phyloP scores from a whole-genome alignment of 805 yeast genomes.

The Pichia occidentalis region DNA sequence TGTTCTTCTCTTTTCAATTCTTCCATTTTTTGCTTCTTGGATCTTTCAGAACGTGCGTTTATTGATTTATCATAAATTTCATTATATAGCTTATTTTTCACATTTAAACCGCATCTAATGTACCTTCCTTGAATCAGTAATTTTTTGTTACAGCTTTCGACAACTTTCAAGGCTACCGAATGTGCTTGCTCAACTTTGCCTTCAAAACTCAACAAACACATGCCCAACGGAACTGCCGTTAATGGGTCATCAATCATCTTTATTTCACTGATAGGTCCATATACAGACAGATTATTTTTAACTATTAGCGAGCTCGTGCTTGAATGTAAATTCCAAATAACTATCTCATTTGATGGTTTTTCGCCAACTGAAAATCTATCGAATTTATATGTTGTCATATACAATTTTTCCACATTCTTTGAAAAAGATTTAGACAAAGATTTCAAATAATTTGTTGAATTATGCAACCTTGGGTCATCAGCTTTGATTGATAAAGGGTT shows the following conservation, averaged over 20 bases:
- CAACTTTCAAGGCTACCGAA: slow-evolving; percentile 40
- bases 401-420: slow-evolving; percentile 17
- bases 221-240: slow-evolving; percentile 74
- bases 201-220: slow-evolving; percentile 56
- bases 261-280: slow-evolving; percentile 57
- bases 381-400: slow-evolving; percentile 28
- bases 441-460: slow-evolving; percentile 11
- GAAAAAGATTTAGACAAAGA: slow-evolving; percentile 8
- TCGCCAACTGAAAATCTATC: slow-evolving; percentile 73
- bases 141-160: slow-evolving; percentile 33
- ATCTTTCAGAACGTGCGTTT: slow-evolving; percentile 33
- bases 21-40: slow-evolving; percentile 30
- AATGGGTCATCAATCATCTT: slow-evolving; percentile 60
- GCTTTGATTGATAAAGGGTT: slow-evolving; percentile 7
- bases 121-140: slow-evolving; percentile 46
- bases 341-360: slow-evolving; percentile 62
- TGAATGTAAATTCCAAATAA: slow-evolving; percentile 60
- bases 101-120: slow-evolving; percentile 48
- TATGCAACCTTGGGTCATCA: slow-evolving; percentile 20
- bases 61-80: slow-evolving; percentile 26
- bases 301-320: slow-evolving; percentile 40
- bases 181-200: slow-evolving; percentile 49
- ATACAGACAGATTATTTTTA: slow-evolving; percentile 49
- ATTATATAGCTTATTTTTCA: slow-evolving; percentile 33
- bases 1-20: slow-evolving; percentile 22